Evolutionary conservation across 805 yeast species (phyloP).

Genomic region (Cyberlindnera misumaiensis): DNA sequence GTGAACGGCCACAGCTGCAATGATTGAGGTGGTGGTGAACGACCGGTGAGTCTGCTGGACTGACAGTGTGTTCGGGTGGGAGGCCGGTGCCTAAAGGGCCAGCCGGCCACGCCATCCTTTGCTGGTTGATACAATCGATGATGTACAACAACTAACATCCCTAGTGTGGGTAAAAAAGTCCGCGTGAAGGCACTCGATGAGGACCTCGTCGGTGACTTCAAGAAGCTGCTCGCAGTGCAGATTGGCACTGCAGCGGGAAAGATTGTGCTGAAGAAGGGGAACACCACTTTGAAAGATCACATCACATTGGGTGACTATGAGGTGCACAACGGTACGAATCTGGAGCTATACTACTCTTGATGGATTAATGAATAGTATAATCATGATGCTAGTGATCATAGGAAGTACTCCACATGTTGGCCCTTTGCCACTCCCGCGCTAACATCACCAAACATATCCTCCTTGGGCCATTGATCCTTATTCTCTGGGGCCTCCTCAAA

Average conservation of each 20-base stretch:
- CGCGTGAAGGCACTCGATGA: constrained; percentile 81
- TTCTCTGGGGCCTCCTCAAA: constrained; percentile 97
- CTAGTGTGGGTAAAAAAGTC: constrained; percentile 77
- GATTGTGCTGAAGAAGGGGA: constrained; percentile 75
- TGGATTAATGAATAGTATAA: not conserved
- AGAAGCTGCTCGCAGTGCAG: constrained; percentile 75
- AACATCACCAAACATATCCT: constrained; percentile 16
- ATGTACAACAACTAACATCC: constrained; percentile 13
- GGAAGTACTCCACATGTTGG: constrained; percentile 46
- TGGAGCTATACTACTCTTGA: constrained; percentile 73
- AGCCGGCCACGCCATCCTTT: too few species aligned
- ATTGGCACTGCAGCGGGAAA: constrained; percentile 65
- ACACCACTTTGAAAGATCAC: constrained; percentile 79
- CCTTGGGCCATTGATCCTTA: constrained; percentile 36
- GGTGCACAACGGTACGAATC: constrained; percentile 79
- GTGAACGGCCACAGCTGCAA: constrained; percentile 23
- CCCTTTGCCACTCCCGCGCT: constrained; percentile 12
- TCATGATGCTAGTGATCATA: constrained; percentile 23
- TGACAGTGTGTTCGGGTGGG: not conserved
- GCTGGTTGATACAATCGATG: too few species aligned
- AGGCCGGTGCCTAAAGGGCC: too few species aligned
- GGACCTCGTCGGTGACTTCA: constrained; percentile 87
- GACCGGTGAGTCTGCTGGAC: constrained; percentile 37
- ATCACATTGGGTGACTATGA: constrained; percentile 92
- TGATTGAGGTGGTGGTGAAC: constrained; percentile 70